Evolutionary conservation across 805 yeast genomes (phyloP).

Genomic region (Schizosaccharomyces cryophilus): DNA sequence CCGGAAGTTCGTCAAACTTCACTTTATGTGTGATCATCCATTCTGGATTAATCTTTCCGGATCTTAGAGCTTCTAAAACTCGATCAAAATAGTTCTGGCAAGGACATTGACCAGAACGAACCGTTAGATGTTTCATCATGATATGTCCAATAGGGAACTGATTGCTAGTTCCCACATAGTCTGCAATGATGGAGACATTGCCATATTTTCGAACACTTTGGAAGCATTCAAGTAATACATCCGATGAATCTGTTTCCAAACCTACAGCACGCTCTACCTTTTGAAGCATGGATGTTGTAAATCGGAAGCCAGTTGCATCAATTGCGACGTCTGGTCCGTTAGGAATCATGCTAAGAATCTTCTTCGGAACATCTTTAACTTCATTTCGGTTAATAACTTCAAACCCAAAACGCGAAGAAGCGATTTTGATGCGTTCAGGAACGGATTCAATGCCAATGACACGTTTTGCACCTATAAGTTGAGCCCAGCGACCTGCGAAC

Average conservation of each 20-base stretch:
- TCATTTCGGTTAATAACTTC: conserved; percentile 3
- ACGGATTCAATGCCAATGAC: conserved; percentile 8
- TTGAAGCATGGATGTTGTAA: conserved; percentile 1
- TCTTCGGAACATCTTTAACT: conserved; percentile 1
- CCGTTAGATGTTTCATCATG: conserved; percentile 3
- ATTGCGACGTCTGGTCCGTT: conserved; percentile 8
- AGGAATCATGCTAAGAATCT: conserved; percentile 2
- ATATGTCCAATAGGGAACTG: conserved; percentile 4
- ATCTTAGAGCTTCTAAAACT: not conserved
- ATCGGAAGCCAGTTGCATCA: conserved; percentile 6
- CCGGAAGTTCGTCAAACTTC: not conserved
- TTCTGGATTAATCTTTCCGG: not conserved
- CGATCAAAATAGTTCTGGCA: not conserved
- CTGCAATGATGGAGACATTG: conserved; percentile 4
- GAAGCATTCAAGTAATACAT: conserved; percentile 6
- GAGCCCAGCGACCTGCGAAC: conserved; percentile 6
- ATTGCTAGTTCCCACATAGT: conserved; percentile 7
- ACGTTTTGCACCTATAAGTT: conserved; percentile 4
- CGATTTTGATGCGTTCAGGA: conserved; percentile 6
- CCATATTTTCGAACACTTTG: conserved; percentile 8
- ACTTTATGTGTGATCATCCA: not conserved
- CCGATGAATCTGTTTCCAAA: conserved; percentile 5
- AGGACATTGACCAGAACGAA: conserved; percentile 1
- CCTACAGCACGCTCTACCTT: conserved; percentile 3
- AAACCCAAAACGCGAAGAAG: conserved; percentile 3